Conservation (phyloP, 495 filamentous ascomycete genomes). For the Aspergillus sparsus region DNA sequence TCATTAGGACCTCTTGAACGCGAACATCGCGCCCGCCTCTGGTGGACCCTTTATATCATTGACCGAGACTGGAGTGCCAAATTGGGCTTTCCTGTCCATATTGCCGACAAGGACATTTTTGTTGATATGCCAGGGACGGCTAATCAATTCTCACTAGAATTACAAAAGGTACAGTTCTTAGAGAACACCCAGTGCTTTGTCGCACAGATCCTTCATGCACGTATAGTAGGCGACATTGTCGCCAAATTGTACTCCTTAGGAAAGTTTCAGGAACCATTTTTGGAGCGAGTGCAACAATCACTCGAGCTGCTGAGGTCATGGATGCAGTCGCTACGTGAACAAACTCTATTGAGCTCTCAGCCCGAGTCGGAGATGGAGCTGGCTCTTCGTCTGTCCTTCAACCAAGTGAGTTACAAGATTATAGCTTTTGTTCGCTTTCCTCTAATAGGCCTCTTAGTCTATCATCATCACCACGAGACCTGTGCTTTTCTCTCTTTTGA, state of each 20-base stretch:
- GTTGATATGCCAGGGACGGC: slow-evolving; percentile 29
- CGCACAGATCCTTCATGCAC: background rate
- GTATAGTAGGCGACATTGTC: too few relatives aligned
- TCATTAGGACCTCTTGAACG: slow-evolving; percentile 28
- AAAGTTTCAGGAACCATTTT: too few relatives aligned
- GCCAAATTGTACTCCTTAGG: too few relatives aligned
- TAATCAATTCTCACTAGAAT: too few relatives aligned
- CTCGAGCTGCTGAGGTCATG: too few relatives aligned
- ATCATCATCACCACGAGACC: too few relatives aligned
- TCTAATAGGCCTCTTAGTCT: too few relatives aligned
- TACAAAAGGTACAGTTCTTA: background rate
- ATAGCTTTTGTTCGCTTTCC: too few relatives aligned
- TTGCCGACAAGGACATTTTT: slow-evolving; percentile 36
- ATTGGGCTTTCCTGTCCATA: slow-evolving; percentile 33
- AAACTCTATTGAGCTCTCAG: too few relatives aligned
- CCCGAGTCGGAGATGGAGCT: background rate
- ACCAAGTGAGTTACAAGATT: background rate
- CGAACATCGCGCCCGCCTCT: slow-evolving; percentile 35
- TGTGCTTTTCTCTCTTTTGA: too few relatives aligned
- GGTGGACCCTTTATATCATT: slow-evolving; percentile 38
- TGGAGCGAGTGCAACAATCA: too few relatives aligned
- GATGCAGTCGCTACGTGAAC: too few relatives aligned
- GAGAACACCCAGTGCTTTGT: background rate
- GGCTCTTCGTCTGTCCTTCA: background rate
- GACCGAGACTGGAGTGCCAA: slow-evolving; percentile 39